Percentiles rank a stretch among this genome's conserved stretches.
phyloP scores from a whole-genome alignment of 768 basidiomycete species.

The Leccinum variicolor region DNA sequence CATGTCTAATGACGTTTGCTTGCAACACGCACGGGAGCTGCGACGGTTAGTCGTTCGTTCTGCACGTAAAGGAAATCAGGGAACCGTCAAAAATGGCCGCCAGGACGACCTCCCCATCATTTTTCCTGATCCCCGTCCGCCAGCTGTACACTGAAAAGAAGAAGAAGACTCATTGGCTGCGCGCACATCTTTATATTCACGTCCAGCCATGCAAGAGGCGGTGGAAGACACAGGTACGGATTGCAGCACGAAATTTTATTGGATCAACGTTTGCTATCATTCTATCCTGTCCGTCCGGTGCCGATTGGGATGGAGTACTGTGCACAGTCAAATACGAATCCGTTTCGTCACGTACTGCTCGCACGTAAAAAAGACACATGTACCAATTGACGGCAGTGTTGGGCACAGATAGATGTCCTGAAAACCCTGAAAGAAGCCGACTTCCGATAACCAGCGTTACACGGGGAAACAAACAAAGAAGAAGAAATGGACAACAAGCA shows the following conservation, averaged over 20 bases:
- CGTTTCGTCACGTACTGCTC: neutral
- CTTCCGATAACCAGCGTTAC: neutral
- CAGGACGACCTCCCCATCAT: slow-evolving; percentile 8
- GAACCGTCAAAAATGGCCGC: slow-evolving; percentile 7
- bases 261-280: slow-evolving; percentile 12
- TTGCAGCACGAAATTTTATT: slow-evolving; percentile 2
- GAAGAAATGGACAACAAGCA: neutral
- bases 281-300: slow-evolving; percentile 8
- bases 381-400: neutral
- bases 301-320: slow-evolving; percentile 7
- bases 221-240: neutral
- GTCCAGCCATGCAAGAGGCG: neutral
- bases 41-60: neutral
- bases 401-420: neutral
- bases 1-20: slow-evolving; percentile 24
- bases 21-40: slow-evolving; percentile 5
- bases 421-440: neutral
- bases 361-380: slow-evolving; percentile 10
- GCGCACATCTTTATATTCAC: slow-evolving; percentile 7
- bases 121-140: slow-evolving; percentile 8
- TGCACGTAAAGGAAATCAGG: slow-evolving; percentile 22
- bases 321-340: slow-evolving; percentile 1
- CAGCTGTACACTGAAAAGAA: slow-evolving; percentile 1
- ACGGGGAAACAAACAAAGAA: neutral
- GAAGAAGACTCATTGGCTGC: neutral